Base-by-base conservation (phyloP, 2,329 filamentous ascomycete species). In the Lizonia empirigonia region DNA sequence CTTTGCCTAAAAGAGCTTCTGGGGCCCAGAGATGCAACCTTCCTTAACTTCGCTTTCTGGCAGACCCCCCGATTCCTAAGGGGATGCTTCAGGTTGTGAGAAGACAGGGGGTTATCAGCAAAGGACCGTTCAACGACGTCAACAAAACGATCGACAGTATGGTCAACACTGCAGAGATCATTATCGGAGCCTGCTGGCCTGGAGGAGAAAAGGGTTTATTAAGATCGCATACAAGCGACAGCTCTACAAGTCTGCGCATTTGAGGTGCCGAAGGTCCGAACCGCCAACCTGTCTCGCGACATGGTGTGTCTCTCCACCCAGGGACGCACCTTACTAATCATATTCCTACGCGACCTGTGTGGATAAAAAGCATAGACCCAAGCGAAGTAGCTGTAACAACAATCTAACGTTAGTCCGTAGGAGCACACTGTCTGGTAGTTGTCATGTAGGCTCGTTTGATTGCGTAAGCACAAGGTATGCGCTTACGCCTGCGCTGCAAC, bases 241-340 rank as follows among this genome's bases (percentile, higher is more conserved):
- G 18, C 44, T 47, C 19, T 15, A 30, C 20, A 20, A 29, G 24
- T 23, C 15, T 24, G 34, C 27, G n/a, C 9, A 16, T 22, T 13
- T 32, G 44, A 33, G 33, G 26, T 19, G 23, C 44, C n/a, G 18
- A 33, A 47, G 34, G 35, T 47, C 44, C 34, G 34, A 47, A 47
- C 23, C 2, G 35, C 34, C n/a, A 47, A 47, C 27, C 44, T 39
- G 44, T 47, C 35, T 39, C 44, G 34, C 2, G 18, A 47, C 34
- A 38, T 19, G 13, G 34, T 46, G 33, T 37, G 24, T 46, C 33
- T 37, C 22, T 20, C 23, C 22, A 38, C 12, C 13, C 13, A 27
- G 26, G 12, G 7, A 29, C 26, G 26, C 30, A 15, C 26, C 26
- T 29, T 29, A 29, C 8, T 27, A 27, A 27, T 12, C 24, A n/a